A percentile compares a stretch with the other conserved stretches of the same genome.
Conservation (phyloP, 306 rosid genomes). For the Neltuma alba region DNA sequence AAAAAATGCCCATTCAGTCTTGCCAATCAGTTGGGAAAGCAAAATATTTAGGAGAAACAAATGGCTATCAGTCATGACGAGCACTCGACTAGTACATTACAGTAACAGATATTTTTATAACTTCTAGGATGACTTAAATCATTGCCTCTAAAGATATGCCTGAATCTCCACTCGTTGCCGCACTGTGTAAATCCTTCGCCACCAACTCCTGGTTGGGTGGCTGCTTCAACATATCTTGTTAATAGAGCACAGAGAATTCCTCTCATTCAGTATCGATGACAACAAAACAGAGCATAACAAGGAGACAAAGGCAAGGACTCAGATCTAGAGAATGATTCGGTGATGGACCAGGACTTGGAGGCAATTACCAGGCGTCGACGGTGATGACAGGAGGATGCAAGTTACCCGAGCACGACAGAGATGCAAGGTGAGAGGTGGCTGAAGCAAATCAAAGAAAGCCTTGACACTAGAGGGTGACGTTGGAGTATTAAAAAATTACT, state of each 20-base stretch:
- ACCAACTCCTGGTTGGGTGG: conserved; percentile 96
- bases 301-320: neutral
- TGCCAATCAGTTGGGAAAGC: neutral
- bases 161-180: conserved; percentile 88
- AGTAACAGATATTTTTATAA: neutral
- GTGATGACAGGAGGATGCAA: too few relatives aligned
- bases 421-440: too few relatives aligned
- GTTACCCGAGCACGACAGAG: too few relatives aligned
- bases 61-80: neutral
- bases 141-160: conserved; percentile 91
- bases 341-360: too few relatives aligned
- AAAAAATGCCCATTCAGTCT: neutral
- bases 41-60: neutral
- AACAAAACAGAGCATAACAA: neutral
- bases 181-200: conserved; percentile 89
- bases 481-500: too few relatives aligned
- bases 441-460: too few relatives aligned
- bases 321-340: too few relatives aligned
- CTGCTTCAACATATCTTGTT: conserved; percentile 93
- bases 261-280: neutral
- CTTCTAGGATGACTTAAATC: neutral
- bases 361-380: too few relatives aligned
- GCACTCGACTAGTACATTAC: neutral
- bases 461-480: too few relatives aligned
- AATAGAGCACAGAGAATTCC: conserved; percentile 8